Evolutionary conservation across 2,329 filamentous ascomycete species (phyloP).

Genomic region (Epichloe glyceriae): DNA sequence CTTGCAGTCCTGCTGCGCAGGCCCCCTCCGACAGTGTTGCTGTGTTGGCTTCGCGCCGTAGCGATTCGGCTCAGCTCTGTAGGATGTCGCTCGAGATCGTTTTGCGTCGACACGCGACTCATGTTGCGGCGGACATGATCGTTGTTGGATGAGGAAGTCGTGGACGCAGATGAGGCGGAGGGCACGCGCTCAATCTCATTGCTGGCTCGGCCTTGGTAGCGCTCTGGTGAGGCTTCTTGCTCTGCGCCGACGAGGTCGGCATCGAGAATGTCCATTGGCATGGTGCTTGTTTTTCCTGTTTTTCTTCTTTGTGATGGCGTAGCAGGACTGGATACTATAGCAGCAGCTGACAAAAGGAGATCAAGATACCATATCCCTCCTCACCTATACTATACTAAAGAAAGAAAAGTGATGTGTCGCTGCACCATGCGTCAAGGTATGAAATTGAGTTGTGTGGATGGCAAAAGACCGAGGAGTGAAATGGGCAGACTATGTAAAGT

Average conservation of each 20-base stretch:
- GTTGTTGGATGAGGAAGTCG: constrained; percentile 32
- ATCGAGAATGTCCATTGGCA: constrained; percentile 40
- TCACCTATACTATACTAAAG: not conserved
- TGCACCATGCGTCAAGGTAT: no score
- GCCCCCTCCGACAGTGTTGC: constrained; percentile 51
- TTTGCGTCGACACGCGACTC: constrained; percentile 49
- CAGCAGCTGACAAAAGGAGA: no score
- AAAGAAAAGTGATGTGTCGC: no score
- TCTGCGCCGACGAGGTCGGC: constrained; percentile 41
- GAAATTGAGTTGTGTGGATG: not conserved
- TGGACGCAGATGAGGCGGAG: constrained; percentile 37
- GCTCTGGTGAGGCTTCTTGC: constrained; percentile 34
- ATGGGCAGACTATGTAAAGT: not conserved
- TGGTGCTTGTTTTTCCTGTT: constrained; percentile 7
- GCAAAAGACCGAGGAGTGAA: not conserved
- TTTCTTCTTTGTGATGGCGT: not conserved
- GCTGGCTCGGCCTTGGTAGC: constrained; percentile 28
- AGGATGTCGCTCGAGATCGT: constrained; percentile 55
- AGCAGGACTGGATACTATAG: not conserved
- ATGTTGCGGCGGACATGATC: constrained; percentile 29
- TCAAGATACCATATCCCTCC: no score
- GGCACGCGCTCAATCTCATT: constrained; percentile 48
- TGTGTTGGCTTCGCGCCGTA: constrained; percentile 58
- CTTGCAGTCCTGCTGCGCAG: constrained; percentile 23
- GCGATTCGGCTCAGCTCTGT: constrained; percentile 60